Evolutionary conservation across 2,329 filamentous ascomycete genomes (phyloP), one percentile per base, ranked within the genome.

Genomic region (Exophiala sp.): DNA sequence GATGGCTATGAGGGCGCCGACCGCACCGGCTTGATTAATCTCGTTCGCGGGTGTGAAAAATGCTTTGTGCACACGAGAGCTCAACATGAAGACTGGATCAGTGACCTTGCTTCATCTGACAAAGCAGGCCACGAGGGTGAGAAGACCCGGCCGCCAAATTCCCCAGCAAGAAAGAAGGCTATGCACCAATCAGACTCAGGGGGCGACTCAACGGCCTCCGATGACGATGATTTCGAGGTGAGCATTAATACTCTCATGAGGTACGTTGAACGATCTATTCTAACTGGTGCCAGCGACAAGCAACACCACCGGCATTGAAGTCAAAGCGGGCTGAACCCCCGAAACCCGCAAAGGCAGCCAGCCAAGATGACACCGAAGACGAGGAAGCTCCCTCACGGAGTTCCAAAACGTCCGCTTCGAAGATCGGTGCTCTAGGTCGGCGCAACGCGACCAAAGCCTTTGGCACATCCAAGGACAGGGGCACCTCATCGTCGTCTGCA

Each of bases 221-320:
- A 10, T 27, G 55, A 59, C 21, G 50, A 55, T 35, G 57, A 60
- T 27, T 59, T 59, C 38, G 57, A 61, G 45, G 52, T 52, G 32
- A 45, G 41, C 29, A 2, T 2, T 13, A 5, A 13, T n/a, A 32
- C 23, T 2, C 27, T 14, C 2, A 8, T 2, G n/a, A 38, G 7
- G 35, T 38, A 3, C 19, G 35, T 38, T 19, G 13, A 7, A n/a
- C 32, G 4, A 19, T 21, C 14, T 38, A 21, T 9, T 38, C 35
- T 23, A 43, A 43, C 24, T 9, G 21, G 2, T 23, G 11, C 40
- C 41, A 55, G 48, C 47, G 56, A 43, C 55, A 58, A 51, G 30
- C 55, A 24, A 59, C 57, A 9, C 57, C 57, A 27, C 57, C 55
- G 8, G 23, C 16, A 4, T 22, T 51, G 35, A 51, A 44, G 21